phyloP scores from a whole-genome alignment of 176 grass and related monocot genomes.

The Triticum monococcum region DNA sequence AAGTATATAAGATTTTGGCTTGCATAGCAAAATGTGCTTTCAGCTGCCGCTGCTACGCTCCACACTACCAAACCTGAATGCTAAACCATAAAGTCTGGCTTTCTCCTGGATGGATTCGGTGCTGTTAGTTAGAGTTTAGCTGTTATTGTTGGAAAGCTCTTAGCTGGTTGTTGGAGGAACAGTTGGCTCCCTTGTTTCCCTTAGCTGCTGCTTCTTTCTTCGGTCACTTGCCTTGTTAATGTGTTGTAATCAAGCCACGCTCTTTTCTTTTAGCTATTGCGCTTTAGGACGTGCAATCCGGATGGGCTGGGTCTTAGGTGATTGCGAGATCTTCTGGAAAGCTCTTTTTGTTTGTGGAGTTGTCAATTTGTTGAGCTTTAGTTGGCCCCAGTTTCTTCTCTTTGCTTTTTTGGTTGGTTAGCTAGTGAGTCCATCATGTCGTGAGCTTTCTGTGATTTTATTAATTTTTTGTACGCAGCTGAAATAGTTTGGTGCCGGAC shows the following conservation, averaged over 20 bases:
- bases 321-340: background rate
- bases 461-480: too few relatives aligned
- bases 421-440: background rate
- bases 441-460: conserved; percentile 4
- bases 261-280: background rate
- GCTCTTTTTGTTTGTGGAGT: background rate
- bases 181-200: conserved; percentile 27
- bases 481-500: background rate
- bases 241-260: background rate
- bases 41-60: background rate
- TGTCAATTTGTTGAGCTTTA: conserved; percentile 2
- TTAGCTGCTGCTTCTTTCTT: background rate
- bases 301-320: background rate
- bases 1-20: background rate
- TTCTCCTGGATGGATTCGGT: background rate
- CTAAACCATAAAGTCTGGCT: conserved; percentile 11
- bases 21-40: background rate
- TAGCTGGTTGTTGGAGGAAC: conserved; percentile 23
- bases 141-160: conserved; percentile 14
- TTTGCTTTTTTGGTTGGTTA: conserved; percentile 33
- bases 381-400: background rate
- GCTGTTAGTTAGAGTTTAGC: conserved; percentile 15
- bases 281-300: background rate
- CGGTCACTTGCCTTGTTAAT: conserved; percentile 18
- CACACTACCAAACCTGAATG: background rate